Evolutionary conservation across 192 early-diverging fungal species (phyloP).

Genomic region (Coemansia sp.): DNA sequence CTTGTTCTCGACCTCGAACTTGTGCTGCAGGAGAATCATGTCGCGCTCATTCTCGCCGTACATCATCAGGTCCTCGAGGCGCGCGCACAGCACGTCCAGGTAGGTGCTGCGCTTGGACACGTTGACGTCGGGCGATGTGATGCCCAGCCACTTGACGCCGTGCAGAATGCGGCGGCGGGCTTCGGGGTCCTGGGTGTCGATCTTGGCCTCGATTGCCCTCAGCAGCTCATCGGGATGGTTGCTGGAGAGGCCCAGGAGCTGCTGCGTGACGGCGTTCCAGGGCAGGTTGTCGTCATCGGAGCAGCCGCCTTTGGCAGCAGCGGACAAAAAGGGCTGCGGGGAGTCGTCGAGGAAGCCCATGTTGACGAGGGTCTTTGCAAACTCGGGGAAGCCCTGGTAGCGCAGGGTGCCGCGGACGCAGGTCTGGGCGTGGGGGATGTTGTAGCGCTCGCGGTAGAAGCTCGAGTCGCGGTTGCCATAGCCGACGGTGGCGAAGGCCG

Average conservation of each 20-base stretch:
- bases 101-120: slow-evolving; percentile 75
- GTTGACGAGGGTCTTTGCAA: slow-evolving; percentile 93
- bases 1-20: slow-evolving; percentile 92
- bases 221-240: slow-evolving; percentile 57
- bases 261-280: slow-evolving; percentile 80
- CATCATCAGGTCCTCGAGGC: slow-evolving; percentile 95
- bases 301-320: slow-evolving; percentile 40
- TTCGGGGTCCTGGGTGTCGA: slow-evolving; percentile 61
- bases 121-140: slow-evolving; percentile 71
- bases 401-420: slow-evolving; percentile 94
- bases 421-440: slow-evolving; percentile 92
- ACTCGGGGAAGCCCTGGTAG: slow-evolving; percentile 96
- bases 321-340: slow-evolving; percentile 62
- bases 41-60: slow-evolving; percentile 92
- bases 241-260: slow-evolving; percentile 45
- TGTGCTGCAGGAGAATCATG: slow-evolving; percentile 97
- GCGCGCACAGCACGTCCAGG: slow-evolving; percentile 93
- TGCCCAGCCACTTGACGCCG: slow-evolving; percentile 86
- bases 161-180: slow-evolving; percentile 65
- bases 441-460: slow-evolving; percentile 91
- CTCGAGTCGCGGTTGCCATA: slow-evolving; percentile 99
- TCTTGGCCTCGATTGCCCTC: slow-evolving; percentile 67
- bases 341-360: slow-evolving; percentile 90
- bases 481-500: slow-evolving; percentile 93
- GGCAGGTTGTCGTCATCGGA: slow-evolving; percentile 50